Evolutionary conservation across 108 stramenopile genomes (phyloP), one percentile per base, ranked within the genome.

Genomic region (Nannochloropsis oceanica): DNA sequence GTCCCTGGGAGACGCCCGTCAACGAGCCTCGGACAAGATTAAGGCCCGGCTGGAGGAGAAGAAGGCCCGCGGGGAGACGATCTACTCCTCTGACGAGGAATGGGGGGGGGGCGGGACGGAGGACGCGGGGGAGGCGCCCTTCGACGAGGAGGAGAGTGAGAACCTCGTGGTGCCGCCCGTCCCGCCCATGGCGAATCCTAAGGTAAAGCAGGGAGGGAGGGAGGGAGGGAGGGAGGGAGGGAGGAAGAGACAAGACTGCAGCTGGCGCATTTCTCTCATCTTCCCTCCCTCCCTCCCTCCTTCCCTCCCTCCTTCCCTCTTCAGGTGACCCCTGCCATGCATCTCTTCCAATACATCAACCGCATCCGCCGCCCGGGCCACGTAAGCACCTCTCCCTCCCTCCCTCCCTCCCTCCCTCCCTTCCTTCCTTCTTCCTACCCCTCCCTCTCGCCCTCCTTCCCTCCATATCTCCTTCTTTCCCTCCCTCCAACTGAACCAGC

Each of bases 391-490:
- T 14, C 14, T 50, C 46, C 46, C 14, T 14, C 46, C 14, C 46
- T 50, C 13, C 14, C 14, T 12, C 12, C 46, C 13, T 50, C 14
- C 46, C 46, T 50, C 46, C 46, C 46, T 50, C 46, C 46, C 46
- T 50, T 14, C 14, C 46, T 14, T 14, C 14, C 46, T 14, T 14
- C 14, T 14, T 14, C 46, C 14, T 14, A 12, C 46, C 14, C 46
- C 93, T 90, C 27, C 92, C 93, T 34, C 91, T 88, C 18, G 93
- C 97, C 27, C 94, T 92, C 12, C 94, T 95, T 8, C 91, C 79
- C n/a, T 80, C n/a, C 80, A 11, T 25, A 13, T 80, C 24, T 25
- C 24, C 80, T 20, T 24, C 80, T 25, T 24, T 24, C n/a, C 25
- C n/a, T 11, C 25, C n/a, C 11, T 25, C n/a, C 25, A 11, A 25